Percentiles rank a stretch among this genome's conserved stretches.
phyloP scores from a whole-genome alignment of 192 early-diverging fungal species.

The Entomortierella chlamydospora region DNA sequence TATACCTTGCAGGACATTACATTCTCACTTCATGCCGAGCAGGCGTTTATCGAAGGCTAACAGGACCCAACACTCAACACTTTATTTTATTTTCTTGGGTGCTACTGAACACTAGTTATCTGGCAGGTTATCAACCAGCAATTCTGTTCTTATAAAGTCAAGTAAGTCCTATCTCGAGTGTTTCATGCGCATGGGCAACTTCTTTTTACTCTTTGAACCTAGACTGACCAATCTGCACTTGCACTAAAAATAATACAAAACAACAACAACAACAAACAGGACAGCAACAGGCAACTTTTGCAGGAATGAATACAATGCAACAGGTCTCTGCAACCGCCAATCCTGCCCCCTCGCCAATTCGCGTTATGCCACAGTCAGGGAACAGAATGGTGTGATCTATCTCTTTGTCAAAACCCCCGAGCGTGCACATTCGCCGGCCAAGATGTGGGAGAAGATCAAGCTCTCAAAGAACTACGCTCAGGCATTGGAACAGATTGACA shows the following conservation, averaged over 20 bases:
- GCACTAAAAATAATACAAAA: background rate
- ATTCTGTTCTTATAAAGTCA: slow-evolving; percentile 99
- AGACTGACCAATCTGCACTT: too few relatives aligned
- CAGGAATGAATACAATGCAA: slow-evolving; percentile 96
- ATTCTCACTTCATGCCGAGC: too few relatives aligned
- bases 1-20: too few relatives aligned
- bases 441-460: slow-evolving; percentile 92
- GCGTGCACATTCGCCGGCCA: slow-evolving; percentile 92
- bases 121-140: slow-evolving; percentile 97
- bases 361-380: slow-evolving; percentile 94
- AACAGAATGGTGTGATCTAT: slow-evolving; percentile 83
- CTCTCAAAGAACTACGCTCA: slow-evolving; percentile 91
- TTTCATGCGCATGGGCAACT: background rate
- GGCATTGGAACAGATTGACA: slow-evolving; percentile 91
- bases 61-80: background rate
- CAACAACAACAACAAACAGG: too few relatives aligned
- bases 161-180: slow-evolving; percentile 62
- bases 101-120: slow-evolving; percentile 65
- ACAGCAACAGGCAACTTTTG: slow-evolving; percentile 92
- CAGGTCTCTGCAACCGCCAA: slow-evolving; percentile 94
- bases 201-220: too few relatives aligned
- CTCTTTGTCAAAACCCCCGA: slow-evolving; percentile 97
- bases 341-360: slow-evolving; percentile 96
- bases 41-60: too few relatives aligned
- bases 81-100: background rate